These are phyloP conservation scores for Cladorrhinum sp. DNA, from an alignment of 2,329 filamentous ascomycete genomes.

Conservation along the genomic window DNA sequence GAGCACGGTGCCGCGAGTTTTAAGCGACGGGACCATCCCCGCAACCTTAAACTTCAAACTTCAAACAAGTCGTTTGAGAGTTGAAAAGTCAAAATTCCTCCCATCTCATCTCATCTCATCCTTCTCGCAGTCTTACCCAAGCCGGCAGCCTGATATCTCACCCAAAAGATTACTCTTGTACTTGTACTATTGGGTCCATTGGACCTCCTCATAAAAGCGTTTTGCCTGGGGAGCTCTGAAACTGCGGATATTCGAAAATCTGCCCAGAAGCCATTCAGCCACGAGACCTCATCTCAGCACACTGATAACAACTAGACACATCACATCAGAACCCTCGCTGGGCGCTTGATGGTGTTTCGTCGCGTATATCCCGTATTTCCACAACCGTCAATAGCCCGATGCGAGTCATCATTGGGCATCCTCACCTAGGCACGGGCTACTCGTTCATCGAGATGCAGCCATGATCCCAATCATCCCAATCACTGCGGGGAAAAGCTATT, in stretches of 20 bases:
- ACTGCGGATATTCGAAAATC: not conserved
- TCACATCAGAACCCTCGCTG: not conserved
- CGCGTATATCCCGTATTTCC: not conserved
- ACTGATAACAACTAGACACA: not conserved
- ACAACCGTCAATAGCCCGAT: not conserved
- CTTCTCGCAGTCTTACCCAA: not conserved
- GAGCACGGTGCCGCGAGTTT: not conserved
- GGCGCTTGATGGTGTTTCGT: slow-evolving; percentile 5
- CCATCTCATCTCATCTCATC: not conserved
- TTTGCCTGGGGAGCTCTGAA: not conserved
- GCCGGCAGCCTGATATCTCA: not conserved
- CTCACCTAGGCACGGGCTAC: not conserved
- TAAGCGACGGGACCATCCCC: not conserved
- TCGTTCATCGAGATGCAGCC: not conserved
- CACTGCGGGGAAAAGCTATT: not conserved
- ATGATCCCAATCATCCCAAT: not conserved
- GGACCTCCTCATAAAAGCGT: not conserved
- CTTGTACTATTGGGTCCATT: too few species aligned
- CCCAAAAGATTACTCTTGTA: not conserved
- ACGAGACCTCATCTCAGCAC: not conserved
- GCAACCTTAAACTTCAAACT: not conserved
- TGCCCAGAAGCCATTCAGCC: not conserved
- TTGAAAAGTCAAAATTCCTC: not conserved
- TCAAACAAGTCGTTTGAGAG: not conserved
- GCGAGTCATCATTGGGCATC: not conserved